Evolutionary conservation across 352 stramenopile genomes (phyloP).

Genomic region (Phytopythium cucurbitacearum): DNA sequence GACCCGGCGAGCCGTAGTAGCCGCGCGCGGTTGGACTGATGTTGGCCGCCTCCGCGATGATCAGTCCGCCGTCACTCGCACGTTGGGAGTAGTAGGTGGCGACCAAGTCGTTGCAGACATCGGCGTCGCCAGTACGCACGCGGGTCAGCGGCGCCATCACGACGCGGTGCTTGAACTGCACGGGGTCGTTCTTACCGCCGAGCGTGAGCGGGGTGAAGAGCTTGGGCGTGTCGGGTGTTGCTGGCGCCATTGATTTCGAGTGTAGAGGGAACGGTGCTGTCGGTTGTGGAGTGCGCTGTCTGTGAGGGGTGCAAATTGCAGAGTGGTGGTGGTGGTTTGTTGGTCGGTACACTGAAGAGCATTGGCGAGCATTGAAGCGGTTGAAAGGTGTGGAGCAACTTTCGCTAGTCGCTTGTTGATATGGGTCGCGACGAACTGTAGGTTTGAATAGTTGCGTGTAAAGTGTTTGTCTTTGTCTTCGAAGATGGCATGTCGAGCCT

Average conservation of each 20-base stretch:
- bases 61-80: conserved; percentile 33
- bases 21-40: conserved; percentile 35
- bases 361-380: too few species aligned
- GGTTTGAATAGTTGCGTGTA: too few species aligned
- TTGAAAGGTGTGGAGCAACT: too few species aligned
- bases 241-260: background rate
- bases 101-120: conserved; percentile 18
- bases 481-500: too few species aligned
- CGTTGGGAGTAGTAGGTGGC: conserved; percentile 38
- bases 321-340: too few species aligned
- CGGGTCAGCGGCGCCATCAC: conserved; percentile 48
- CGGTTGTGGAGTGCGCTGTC: too few species aligned
- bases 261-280: background rate
- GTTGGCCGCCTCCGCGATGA: conserved; percentile 48
- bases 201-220: conserved; percentile 35
- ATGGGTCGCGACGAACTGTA: too few species aligned
- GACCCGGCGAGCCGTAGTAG: conserved; percentile 39
- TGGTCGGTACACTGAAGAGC: too few species aligned
- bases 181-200: conserved; percentile 18
- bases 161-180: conserved; percentile 38
- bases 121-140: conserved; percentile 17
- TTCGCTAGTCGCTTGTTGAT: too few species aligned
- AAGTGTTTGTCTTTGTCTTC: too few species aligned
- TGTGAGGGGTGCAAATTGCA: too few species aligned
- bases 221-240: conserved; percentile 3